Evolutionary conservation across 768 basidiomycete genomes (phyloP), one percentile per base, ranked within the genome.

Genomic region (Lanmaoa pseudosensibilis): DNA sequence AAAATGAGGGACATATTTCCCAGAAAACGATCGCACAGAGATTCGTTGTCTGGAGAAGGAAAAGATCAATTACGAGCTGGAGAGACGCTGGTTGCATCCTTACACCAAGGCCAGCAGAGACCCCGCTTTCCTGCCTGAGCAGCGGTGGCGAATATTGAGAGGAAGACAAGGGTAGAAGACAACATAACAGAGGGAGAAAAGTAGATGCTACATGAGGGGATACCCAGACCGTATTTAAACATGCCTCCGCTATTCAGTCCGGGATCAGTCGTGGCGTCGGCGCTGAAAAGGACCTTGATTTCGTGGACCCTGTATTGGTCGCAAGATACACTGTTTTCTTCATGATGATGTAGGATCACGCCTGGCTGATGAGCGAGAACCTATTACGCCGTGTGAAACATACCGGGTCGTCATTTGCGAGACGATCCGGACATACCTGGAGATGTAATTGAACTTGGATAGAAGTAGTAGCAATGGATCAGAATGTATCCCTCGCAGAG

Each of bases 81-180:
- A 32, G 7, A 46, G 12, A 16, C 4, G 11, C 19, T 19, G 4
- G 10, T 16, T 43, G 15, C 0, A 2, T 47, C 12, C 67, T 56
- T 54, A 73, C 72, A 76, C 57, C 57, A 77, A 30, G 75, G 62
- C 75, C 75, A 76, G 43, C 62, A 63, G 23, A 76, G 67, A 38
- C 75, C 75, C 19, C 73, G 68, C 60, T 76, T 76, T 25, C 75
- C 75, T 25, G 75, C 76, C 13, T 59, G 64, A 40, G 57, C 66
- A 19, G 57, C 50, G 11, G 56, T 32, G 1, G 57, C 33, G 34
- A 70, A 71, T 12, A 61, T 18, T 0, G 58, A 47, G 18, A 69
- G 50, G 25, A 67, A 21, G 34, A 64, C 48, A 13, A 72, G n/a
- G 5, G 54, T 34, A 34, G 47, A 59, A 21, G 44, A 43, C 16